Base-by-base conservation (phyloP, 768 basidiomycete genomes). In the Lactifluus subvellereus region DNA sequence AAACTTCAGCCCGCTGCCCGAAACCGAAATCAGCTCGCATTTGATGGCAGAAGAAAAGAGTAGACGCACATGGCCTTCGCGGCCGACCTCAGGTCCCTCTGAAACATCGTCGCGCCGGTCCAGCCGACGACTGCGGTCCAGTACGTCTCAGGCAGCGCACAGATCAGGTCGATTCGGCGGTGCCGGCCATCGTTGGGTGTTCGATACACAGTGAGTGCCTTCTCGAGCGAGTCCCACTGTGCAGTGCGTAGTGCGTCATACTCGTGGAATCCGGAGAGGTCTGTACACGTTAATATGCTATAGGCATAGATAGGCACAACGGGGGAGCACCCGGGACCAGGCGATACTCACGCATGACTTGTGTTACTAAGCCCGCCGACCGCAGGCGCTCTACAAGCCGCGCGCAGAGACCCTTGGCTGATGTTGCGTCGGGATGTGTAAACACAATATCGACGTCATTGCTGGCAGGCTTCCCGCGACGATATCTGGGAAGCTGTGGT, bases 361-460 rank as follows among this genome's bases (percentile, higher is more conserved):
- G 87, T 1, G 88, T 92, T 42, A 94, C 80, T 56, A 93, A 74
- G 2, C 86, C 89, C 87, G 56, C 51, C 14, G 60, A 74, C 59
- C 85, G 76, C 27, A 94, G 77, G 57, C 77, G 75, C 47, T 76
- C 76, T 11, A 90, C 78, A 6, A 95, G 74, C 60, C 75, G 80
- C 61, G 81, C 78, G 67, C 86, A 84, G 1, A 94, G 76, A 4
- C 81, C 85, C 61, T 81, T 83, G n/a, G 87, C 79, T 50, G 80
- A 78, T 9, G 72, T 73, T 33, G 70, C 76, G 65, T 84, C 79
- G 0, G 82, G 77, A 69, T 94, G 90, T 40, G 86, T 89, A 70
- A 96, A 88, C 1, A 97, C 83, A 60, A 98, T 88, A 69, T 98
- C 94, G 35, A 94, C 85, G 70, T 97, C 94, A 69, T 88, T 91